Base-by-base conservation (phyloP, 1,284 basidiomycete species). In the Boletellus sp. region DNA sequence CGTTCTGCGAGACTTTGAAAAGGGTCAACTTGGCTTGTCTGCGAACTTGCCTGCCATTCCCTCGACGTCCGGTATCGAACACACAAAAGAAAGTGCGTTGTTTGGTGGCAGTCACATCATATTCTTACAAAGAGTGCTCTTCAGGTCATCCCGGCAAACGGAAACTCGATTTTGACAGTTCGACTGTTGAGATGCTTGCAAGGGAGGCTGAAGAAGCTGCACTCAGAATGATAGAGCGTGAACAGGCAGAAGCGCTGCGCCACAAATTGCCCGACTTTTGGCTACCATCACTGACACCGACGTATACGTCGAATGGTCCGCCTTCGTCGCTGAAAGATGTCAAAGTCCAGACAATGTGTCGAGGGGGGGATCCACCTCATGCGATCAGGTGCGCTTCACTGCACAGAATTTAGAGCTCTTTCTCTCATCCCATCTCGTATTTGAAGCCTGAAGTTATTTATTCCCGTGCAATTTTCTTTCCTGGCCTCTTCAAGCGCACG, bases 211-310 rank as follows among this genome's bases (percentile, higher is more conserved):
- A 96, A 67, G 89, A 91, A 49, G 85, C 83, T 18, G 94, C 94
- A 0, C 71, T 93, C 45, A 79, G 77, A 28, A 74, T 84, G 59
- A 91, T 97, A 39, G 91, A 93, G 65, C 78, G 77, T 24, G 94
- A 97, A 68, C 90, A 93, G 64, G 84, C 85, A 0, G 91, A 93
- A 55, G 80, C 86, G 4, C 73, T 95, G 47, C 89, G 87, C 54
- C 80, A 83, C 52, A 96, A 96, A 68, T 78, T 97, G 8, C 93
- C 94, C 0, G 92, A 95, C 60, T 98, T 96, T 67, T 97, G 94
- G 94, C 76, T 97, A 41, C 93, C 90, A 18, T 91, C 84, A 0
- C 72, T 96, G 33, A 92, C 93, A 0, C 93, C 94, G 0, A 89
- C 88, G 2, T 86, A 87, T 61, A 71, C 81, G 0, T 80, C 80